Conservation (phyloP, 2,329 filamentous ascomycete species). For the Colletotrichum lupini region DNA sequence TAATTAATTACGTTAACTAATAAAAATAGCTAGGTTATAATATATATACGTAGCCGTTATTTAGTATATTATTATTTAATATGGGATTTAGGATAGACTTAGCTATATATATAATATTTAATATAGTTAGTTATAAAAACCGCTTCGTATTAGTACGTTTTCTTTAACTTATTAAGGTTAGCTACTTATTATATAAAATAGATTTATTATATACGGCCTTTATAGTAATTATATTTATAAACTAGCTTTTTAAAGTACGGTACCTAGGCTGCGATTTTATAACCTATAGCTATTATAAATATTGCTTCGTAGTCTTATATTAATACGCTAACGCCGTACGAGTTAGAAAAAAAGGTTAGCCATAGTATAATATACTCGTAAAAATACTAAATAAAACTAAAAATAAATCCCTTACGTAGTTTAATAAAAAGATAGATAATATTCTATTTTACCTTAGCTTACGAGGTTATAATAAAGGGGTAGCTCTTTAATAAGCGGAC, state of each 20-base stretch:
- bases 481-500: neutral
- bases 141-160: neutral
- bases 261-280: neutral
- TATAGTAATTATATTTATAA: neutral
- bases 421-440: slow-evolving; percentile 4
- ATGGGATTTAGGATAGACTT: neutral
- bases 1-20: neutral
- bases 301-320: neutral
- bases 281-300: neutral
- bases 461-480: neutral
- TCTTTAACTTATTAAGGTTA: neutral
- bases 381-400: neutral
- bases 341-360: neutral
- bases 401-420: neutral
- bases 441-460: no score
- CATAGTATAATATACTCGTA: neutral
- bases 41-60: neutral
- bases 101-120: neutral
- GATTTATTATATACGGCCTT: neutral
- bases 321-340: neutral
- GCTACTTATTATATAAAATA: neutral
- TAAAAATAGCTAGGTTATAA: neutral
- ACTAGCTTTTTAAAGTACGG: neutral
- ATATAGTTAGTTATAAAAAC: neutral
- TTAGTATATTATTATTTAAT: neutral